phyloP scores from a whole-genome alignment of 495 filamentous ascomycete species.

The Patellaria atrata region DNA sequence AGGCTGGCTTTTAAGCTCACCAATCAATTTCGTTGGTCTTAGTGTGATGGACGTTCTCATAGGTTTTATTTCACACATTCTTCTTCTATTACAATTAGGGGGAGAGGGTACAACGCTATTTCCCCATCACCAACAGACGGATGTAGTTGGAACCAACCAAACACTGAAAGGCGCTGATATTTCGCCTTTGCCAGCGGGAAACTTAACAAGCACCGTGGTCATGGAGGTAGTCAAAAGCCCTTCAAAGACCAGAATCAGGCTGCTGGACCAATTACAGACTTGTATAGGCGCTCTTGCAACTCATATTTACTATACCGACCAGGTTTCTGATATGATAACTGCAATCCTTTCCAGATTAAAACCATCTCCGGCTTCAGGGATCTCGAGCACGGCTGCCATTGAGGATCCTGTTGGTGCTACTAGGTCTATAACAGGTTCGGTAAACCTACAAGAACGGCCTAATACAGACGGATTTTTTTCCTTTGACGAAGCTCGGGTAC shows the following conservation, averaged over 20 bases:
- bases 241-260: constrained; percentile 34
- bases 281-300: constrained; percentile 79
- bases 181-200: constrained; percentile 4
- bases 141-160: constrained; percentile 11
- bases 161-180: neutral
- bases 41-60: constrained; percentile 85
- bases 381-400: constrained; percentile 26
- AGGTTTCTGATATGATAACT: constrained; percentile 80
- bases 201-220: constrained; percentile 9
- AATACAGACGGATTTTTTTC: constrained; percentile 52
- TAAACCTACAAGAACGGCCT: constrained; percentile 30
- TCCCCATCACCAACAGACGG: constrained; percentile 22
- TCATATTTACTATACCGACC: constrained; percentile 87
- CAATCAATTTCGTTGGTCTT: constrained; percentile 83
- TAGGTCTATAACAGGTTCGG: constrained; percentile 29
- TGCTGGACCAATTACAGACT: constrained; percentile 52
- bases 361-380: constrained; percentile 35
- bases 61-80: constrained; percentile 65
- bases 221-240: constrained; percentile 25
- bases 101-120: constrained; percentile 31
- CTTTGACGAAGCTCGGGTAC: constrained; percentile 55
- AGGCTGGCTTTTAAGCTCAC: constrained; percentile 65
- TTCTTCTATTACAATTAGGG: constrained; percentile 52
- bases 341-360: constrained; percentile 64
- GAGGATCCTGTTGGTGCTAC: constrained; percentile 25